These are phyloP conservation scores for Mucor velutinosus DNA, from an alignment of 371 early-diverging fungal genomes.

Conservation along the genomic window DNA sequence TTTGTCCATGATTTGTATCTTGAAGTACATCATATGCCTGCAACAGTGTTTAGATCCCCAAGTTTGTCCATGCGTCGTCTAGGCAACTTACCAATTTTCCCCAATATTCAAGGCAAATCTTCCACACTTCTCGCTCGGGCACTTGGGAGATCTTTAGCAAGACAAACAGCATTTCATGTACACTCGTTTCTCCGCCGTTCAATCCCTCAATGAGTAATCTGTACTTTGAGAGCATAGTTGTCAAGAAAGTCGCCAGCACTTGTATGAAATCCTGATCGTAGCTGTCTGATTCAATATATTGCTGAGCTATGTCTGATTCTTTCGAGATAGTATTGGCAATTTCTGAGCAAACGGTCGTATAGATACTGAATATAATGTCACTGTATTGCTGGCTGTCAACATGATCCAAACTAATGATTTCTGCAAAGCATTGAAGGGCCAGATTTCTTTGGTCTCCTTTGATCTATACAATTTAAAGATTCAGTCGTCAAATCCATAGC, in stretches of 20 bases:
- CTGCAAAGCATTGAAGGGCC: conserved; percentile 26
- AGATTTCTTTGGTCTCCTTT: conserved; percentile 16
- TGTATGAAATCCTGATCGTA: conserved; percentile 32
- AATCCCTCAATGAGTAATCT: conserved; percentile 62
- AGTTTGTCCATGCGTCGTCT: background rate
- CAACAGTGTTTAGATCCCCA: background rate
- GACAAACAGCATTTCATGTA: conserved; percentile 80
- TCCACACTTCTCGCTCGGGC: conserved; percentile 94
- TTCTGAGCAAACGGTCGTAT: conserved; percentile 1
- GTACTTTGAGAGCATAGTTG: conserved; percentile 80
- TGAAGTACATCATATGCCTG: conserved; percentile 17
- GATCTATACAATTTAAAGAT: background rate
- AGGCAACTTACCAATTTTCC: conserved; percentile 60
- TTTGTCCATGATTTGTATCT: conserved; percentile 7
- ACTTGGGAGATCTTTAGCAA: conserved; percentile 85
- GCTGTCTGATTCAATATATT: background rate
- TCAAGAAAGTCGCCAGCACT: conserved; percentile 60
- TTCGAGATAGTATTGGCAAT: background rate
- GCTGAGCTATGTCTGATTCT: background rate
- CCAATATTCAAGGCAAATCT: conserved; percentile 97
- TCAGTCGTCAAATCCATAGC: background rate
- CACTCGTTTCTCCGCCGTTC: conserved; percentile 56
- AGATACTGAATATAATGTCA: conserved; percentile 8
- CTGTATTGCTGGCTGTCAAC: conserved; percentile 12
- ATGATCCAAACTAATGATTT: conserved; percentile 13